phyloP scores from a whole-genome alignment of 306 rosid genomes.

The Canavalia gladiata region DNA sequence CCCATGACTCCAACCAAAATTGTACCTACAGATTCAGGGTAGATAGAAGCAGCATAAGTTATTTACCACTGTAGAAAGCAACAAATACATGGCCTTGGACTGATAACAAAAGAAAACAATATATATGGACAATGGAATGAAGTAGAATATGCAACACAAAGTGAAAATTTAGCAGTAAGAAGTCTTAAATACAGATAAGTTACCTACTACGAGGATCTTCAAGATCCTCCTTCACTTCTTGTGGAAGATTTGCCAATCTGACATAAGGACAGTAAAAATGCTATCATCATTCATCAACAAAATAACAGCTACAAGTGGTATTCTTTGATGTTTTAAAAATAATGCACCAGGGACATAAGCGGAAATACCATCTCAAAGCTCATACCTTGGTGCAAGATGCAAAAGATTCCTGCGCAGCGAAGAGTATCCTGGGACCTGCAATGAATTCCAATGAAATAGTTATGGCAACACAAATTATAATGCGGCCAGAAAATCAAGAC shows the following conservation, averaged over 20 bases:
- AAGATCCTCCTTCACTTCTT: constrained; percentile 76
- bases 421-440: constrained; percentile 72
- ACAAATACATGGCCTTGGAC: constrained; percentile 30
- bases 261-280: constrained; percentile 19
- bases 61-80: constrained; percentile 31
- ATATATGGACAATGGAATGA: constrained; percentile 20
- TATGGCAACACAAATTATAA: constrained; percentile 34
- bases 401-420: constrained; percentile 78
- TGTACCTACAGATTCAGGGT: constrained; percentile 69
- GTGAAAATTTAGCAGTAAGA: constrained; percentile 37
- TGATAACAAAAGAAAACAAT: constrained; percentile 13
- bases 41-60: constrained; percentile 37
- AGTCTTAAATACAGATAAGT: constrained; percentile 41
- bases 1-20: constrained; percentile 99
- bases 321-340: constrained; percentile 15
- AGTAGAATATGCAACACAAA: constrained; percentile 21
- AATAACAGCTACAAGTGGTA: constrained; percentile 25
- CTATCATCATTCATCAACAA: constrained; percentile 32
- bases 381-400: constrained; percentile 79
- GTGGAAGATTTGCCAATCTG: constrained; percentile 83
- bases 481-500: constrained; percentile 24
- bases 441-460: constrained; percentile 40
- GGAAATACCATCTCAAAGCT: constrained; percentile 16
- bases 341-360: constrained; percentile 18
- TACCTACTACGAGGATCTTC: constrained; percentile 93